A percentile compares a stretch with the other conserved stretches of the same genome.
phyloP scores from a whole-genome alignment of 306 rosid species.

The Corylus avellana region DNA sequence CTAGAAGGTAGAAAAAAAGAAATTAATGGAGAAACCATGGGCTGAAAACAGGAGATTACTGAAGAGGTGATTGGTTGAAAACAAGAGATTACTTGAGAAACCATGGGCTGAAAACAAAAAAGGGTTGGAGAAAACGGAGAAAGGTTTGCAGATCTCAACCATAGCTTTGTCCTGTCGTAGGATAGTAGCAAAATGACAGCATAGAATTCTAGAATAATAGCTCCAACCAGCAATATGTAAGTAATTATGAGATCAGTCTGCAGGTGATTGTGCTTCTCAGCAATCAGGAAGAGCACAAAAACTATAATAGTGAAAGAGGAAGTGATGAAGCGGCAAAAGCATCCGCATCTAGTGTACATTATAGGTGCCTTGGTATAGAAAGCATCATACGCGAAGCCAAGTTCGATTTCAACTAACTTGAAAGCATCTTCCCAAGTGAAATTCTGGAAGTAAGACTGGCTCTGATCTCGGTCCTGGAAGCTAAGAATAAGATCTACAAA shows the following conservation, averaged over 20 bases:
- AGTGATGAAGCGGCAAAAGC: not conserved
- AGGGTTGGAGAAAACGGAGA: too few species aligned
- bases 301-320: not conserved
- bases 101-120: not conserved
- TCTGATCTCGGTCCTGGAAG: not conserved
- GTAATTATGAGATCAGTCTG: not conserved
- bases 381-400: too few species aligned
- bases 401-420: not conserved
- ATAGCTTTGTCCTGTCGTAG: conserved; percentile 1
- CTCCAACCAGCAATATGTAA: not conserved
- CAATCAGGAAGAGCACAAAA: not conserved
- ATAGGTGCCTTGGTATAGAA: not conserved
- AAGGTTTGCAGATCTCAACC: not conserved
- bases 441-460: not conserved
- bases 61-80: too few species aligned
- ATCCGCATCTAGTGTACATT: not conserved
- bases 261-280: not conserved
- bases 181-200: conserved; percentile 1
- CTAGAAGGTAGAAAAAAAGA: not conserved
- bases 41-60: too few species aligned
- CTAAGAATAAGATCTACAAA: too few species aligned
- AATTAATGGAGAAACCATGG: too few species aligned
- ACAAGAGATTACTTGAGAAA: not conserved
- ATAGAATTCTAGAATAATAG: not conserved
- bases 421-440: not conserved